These are phyloP conservation scores for Pythium sukuiense DNA, from an alignment of 352 stramenopile species.

Conservation along the genomic window DNA sequence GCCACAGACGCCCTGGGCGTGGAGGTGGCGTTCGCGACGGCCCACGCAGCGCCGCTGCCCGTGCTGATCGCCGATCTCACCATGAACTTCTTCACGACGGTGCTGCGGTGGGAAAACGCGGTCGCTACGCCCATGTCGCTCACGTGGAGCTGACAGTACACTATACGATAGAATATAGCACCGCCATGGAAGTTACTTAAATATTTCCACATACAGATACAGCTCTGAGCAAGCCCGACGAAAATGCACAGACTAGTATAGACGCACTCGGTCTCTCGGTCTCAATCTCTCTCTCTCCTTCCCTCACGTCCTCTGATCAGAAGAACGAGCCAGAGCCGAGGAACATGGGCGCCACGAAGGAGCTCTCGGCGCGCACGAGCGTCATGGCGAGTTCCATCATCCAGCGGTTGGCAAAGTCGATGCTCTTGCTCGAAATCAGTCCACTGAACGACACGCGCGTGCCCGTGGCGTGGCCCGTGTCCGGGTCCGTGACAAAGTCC, in stretches of 20 bases:
- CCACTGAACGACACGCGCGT: conserved; percentile 28
- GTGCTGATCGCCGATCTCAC: conserved; percentile 3
- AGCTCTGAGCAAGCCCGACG: background rate
- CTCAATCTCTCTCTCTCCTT: background rate
- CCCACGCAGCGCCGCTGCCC: conserved; percentile 10
- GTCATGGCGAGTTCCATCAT: conserved; percentile 35
- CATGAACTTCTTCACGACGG: conserved; percentile 21
- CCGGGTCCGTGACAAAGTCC: conserved; percentile 24
- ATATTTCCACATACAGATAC: background rate
- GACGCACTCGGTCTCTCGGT: background rate
- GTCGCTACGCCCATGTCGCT: conserved; percentile 12
- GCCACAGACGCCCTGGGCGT: background rate
- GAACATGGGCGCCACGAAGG: conserved; percentile 30
- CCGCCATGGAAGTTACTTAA: background rate
- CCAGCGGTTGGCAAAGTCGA: conserved; percentile 30
- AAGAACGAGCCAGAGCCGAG: conserved; percentile 9
- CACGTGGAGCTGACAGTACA: conserved; percentile 8
- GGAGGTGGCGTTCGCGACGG: conserved; percentile 14
- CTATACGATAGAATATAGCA: background rate
- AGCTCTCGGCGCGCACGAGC: conserved; percentile 30
- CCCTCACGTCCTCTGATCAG: background rate
- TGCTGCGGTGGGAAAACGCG: conserved; percentile 12
- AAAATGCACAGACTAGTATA: background rate
- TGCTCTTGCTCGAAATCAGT: conserved; percentile 28
- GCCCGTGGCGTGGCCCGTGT: conserved; percentile 21